phyloP scores from a whole-genome alignment of 2,329 filamentous ascomycete genomes.

The Fusarium albidum region DNA sequence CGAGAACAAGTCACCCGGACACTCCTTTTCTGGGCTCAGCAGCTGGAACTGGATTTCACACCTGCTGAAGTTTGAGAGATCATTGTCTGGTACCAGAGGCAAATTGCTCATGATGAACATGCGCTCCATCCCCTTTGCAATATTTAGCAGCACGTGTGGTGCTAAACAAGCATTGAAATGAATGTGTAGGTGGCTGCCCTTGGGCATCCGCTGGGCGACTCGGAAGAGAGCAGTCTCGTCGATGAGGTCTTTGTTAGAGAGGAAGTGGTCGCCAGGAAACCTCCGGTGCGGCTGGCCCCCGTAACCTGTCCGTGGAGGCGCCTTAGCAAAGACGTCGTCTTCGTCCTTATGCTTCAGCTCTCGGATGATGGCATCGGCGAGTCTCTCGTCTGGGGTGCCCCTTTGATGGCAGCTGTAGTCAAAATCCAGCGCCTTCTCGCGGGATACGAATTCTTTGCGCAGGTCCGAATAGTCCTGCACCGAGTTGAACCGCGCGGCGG shows the following conservation, averaged over 20 bases:
- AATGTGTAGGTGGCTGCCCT: slow-evolving; percentile 76
- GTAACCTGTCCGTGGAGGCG: slow-evolving; percentile 46
- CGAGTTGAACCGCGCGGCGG: slow-evolving; percentile 9
- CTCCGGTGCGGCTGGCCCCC: slow-evolving; percentile 54
- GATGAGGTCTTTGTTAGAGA: slow-evolving; percentile 63
- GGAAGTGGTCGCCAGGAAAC: slow-evolving; percentile 64
- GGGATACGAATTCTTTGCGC: slow-evolving; percentile 41
- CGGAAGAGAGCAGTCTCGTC: slow-evolving; percentile 63
- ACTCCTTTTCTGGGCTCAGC: slow-evolving; percentile 45
- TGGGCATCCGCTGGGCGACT: slow-evolving; percentile 69
- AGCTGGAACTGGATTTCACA: slow-evolving; percentile 72
- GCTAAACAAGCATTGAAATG: slow-evolving; percentile 80
- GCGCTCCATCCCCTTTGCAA: slow-evolving; percentile 62
- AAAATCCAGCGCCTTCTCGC: slow-evolving; percentile 51
- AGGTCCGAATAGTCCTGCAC: slow-evolving; percentile 42
- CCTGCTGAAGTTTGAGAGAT: slow-evolving; percentile 54
- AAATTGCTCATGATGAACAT: slow-evolving; percentile 74
- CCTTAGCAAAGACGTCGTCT: slow-evolving; percentile 46
- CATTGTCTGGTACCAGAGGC: slow-evolving; percentile 52
- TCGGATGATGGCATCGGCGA: slow-evolving; percentile 52
- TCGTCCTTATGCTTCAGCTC: slow-evolving; percentile 48
- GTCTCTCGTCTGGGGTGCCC: slow-evolving; percentile 46
- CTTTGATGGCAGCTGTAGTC: slow-evolving; percentile 47
- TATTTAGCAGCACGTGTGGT: slow-evolving; percentile 65
- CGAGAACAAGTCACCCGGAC: slow-evolving; percentile 58